phyloP scores from a whole-genome alignment of 2,329 filamentous ascomycete species.

The Talaromyces sp. region DNA sequence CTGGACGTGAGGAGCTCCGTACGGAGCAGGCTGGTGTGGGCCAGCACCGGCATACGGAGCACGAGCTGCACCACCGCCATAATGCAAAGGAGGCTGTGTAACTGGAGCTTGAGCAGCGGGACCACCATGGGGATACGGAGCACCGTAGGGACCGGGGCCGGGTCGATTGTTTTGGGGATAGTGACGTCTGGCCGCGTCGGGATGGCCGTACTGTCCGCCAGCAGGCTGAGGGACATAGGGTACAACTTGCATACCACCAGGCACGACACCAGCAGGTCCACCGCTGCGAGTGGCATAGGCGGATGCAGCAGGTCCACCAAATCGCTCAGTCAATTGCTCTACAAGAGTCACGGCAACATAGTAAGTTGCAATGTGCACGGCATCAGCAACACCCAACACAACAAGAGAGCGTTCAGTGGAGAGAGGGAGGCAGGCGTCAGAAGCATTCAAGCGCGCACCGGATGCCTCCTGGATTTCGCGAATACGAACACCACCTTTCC shows the following conservation, averaged over 20 bases:
- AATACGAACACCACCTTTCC: conserved; percentile 92
- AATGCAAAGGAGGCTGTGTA: conserved; percentile 70
- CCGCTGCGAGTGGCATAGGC: conserved; percentile 95
- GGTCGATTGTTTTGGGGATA: conserved; percentile 71
- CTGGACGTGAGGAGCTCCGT: conserved; percentile 60
- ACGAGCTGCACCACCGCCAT: conserved; percentile 68
- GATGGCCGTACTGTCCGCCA: conserved; percentile 86
- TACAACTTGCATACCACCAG: conserved; percentile 98
- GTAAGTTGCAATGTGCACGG: conserved; percentile 97
- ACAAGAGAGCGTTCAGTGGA: conserved; percentile 97
- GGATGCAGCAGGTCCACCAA: conserved; percentile 93
- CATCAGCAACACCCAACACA: conserved; percentile 94
- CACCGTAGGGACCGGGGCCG: conserved; percentile 68
- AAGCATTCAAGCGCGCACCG: conserved; percentile 92
- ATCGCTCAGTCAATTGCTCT: conserved; percentile 94
- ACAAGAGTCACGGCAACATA: conserved; percentile 97
- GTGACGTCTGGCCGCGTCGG: conserved; percentile 76
- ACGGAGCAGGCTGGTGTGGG: conserved; percentile 71
- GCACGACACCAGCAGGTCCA: conserved; percentile 86
- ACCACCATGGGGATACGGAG: conserved; percentile 69
- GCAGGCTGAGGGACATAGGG: conserved; percentile 93
- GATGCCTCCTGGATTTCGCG: conserved; percentile 98
- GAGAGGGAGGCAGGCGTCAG: conserved; percentile 86
- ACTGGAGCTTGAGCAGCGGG: conserved; percentile 49
- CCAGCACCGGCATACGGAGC: conserved; percentile 74